phyloP scores from a whole-genome alignment of 2,329 filamentous ascomycete species.

The Aspergillus ochraceoroseus region DNA sequence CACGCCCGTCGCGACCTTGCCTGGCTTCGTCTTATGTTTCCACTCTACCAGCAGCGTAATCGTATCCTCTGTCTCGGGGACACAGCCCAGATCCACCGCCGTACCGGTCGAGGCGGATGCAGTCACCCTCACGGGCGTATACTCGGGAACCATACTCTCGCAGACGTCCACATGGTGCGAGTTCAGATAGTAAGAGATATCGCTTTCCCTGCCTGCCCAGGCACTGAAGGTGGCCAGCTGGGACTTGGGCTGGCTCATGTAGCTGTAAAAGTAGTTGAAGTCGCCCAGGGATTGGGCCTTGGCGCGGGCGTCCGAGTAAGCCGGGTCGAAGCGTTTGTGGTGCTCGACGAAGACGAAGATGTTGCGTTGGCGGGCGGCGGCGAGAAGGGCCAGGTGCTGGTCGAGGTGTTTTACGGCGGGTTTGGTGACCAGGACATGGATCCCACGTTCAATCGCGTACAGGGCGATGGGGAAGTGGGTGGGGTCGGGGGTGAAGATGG shows the following conservation, averaged over 20 bases:
- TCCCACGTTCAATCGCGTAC: constrained; percentile 80
- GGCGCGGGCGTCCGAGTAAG: constrained; percentile 80
- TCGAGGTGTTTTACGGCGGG: constrained; percentile 13
- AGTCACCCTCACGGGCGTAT: constrained; percentile 68
- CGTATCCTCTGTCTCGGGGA: constrained; percentile 79
- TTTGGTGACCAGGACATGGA: constrained; percentile 64
- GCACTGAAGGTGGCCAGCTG: constrained; percentile 93
- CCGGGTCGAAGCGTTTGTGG: constrained; percentile 93
- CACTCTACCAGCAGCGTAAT: constrained; percentile 88
- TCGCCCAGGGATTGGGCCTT: constrained; percentile 73
- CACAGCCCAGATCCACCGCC: constrained; percentile 72
- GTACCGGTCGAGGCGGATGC: constrained; percentile 78
- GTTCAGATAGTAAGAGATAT: constrained; percentile 96
- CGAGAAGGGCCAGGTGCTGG: constrained; percentile 13
- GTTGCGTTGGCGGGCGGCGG: constrained; percentile 13
- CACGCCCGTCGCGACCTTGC: constrained; percentile 74
- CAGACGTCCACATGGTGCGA: constrained; percentile 89
- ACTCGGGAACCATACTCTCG: constrained; percentile 85
- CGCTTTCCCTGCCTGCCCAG: constrained; percentile 85
- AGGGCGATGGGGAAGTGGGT: constrained; percentile 51
- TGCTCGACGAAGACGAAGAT: constrained; percentile 55
- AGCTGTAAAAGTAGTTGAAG: constrained; percentile 98
- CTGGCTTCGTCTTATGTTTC: constrained; percentile 65
- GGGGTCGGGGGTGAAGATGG: constrained; percentile 48
- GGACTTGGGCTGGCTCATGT: constrained; percentile 90